Percentiles rank a stretch among this genome's conserved stretches.
phyloP scores from a whole-genome alignment of 192 early-diverging fungal species.

The Pilobolus umbonatus region DNA sequence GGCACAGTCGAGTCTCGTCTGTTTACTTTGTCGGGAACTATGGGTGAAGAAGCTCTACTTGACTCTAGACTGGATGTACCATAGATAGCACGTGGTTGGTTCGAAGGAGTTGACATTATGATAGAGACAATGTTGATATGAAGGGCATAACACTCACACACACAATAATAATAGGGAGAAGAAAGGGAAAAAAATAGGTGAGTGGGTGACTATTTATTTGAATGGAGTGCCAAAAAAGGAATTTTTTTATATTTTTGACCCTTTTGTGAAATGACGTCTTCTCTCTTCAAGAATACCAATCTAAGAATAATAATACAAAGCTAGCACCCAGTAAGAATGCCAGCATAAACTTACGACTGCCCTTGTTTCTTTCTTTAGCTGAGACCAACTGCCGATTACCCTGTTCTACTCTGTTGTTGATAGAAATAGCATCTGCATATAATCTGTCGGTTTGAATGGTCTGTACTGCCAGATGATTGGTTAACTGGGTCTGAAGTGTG shows the following conservation, averaged over 20 bases:
- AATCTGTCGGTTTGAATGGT: slow-evolving; percentile 68
- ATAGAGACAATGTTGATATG: not conserved
- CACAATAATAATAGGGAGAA: too few species aligned
- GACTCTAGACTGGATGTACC: slow-evolving; percentile 17
- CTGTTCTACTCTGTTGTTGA: slow-evolving; percentile 54
- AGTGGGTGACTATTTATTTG: too few species aligned
- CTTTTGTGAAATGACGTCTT: not conserved
- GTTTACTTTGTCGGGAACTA: slow-evolving; percentile 2
- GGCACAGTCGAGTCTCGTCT: slow-evolving; percentile 34
- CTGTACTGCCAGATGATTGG: slow-evolving; percentile 66
- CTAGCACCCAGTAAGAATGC: slow-evolving; percentile 67
- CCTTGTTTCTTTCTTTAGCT: slow-evolving; percentile 58
- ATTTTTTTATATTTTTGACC: too few species aligned
- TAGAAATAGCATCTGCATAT: slow-evolving; percentile 66
- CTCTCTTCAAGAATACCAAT: slow-evolving; percentile 54
- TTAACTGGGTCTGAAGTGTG: slow-evolving; percentile 60
- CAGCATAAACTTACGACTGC: slow-evolving; percentile 71
- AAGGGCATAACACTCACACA: slow-evolving; percentile 9
- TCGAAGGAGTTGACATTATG: slow-evolving; percentile 29
- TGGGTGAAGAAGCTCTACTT: not conserved
- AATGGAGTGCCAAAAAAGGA: too few species aligned
- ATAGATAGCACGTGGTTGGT: slow-evolving; percentile 21
- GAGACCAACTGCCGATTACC: slow-evolving; percentile 64
- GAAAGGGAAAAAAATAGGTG: too few species aligned
- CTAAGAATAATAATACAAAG: slow-evolving; percentile 68